phyloP scores from a whole-genome alignment of 2,329 filamentous ascomycete species.

The Drechslera avenae region DNA sequence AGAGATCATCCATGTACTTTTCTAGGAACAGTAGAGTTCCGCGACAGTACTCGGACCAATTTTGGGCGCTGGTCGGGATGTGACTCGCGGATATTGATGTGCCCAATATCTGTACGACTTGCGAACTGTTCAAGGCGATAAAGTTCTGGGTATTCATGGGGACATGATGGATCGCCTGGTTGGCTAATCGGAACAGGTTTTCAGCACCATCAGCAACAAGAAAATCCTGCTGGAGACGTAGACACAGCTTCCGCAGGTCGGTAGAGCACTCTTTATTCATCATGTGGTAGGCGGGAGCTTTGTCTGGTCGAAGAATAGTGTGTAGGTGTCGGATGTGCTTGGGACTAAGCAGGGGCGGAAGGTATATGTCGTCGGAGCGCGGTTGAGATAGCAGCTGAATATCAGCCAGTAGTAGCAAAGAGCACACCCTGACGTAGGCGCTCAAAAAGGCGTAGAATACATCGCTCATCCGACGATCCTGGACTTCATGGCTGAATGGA shows the following conservation, averaged over 20 bases:
- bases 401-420: slow-evolving; percentile 35
- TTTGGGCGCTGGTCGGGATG: slow-evolving; percentile 10
- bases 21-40: slow-evolving; percentile 33
- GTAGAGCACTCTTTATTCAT: slow-evolving; percentile 35
- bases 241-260: slow-evolving; percentile 26
- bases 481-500: slow-evolving; percentile 37
- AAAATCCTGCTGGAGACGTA: slow-evolving; percentile 31
- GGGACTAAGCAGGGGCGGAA: slow-evolving; percentile 28
- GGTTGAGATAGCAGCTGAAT: slow-evolving; percentile 25
- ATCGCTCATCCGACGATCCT: slow-evolving; percentile 30
- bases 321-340: slow-evolving; percentile 38
- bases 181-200: slow-evolving; percentile 31
- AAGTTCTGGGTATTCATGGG: slow-evolving; percentile 17
- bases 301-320: slow-evolving; percentile 33
- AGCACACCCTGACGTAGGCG: slow-evolving; percentile 37
- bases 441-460: slow-evolving; percentile 35
- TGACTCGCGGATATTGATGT: slow-evolving; percentile 25
- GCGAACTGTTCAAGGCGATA: slow-evolving; percentile 25
- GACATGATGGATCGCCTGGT: slow-evolving; percentile 29
- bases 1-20: slow-evolving; percentile 36
- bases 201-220: slow-evolving; percentile 31
- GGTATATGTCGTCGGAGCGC: slow-evolving; percentile 22
- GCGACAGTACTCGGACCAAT: slow-evolving; percentile 27
- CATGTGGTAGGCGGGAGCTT: slow-evolving; percentile 30
- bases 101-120: slow-evolving; percentile 30